Percentiles rank a stretch among this genome's conserved stretches.
Conservation (phyloP, 768 basidiomycete species). For the Tulasnella sp. region DNA sequence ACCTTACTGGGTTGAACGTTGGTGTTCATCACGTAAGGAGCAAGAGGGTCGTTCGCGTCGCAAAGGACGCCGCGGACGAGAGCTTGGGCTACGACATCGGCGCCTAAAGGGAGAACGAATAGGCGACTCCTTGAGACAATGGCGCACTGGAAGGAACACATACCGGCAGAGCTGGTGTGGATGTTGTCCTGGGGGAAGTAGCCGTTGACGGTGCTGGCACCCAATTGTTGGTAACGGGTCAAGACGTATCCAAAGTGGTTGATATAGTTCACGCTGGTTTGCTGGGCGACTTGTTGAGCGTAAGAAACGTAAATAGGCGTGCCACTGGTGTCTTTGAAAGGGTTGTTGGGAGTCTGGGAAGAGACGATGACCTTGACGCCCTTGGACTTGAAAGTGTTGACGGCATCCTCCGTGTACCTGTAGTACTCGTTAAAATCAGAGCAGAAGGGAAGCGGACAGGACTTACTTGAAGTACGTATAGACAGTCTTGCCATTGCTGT, state of each 20-base stretch:
- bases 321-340: background rate
- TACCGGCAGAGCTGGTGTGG: background rate
- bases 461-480: background rate
- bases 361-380: background rate
- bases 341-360: constrained; percentile 10
- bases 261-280: background rate
- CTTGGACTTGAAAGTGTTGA: background rate
- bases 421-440: no score
- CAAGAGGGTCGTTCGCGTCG: background rate
- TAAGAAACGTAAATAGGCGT: background rate
- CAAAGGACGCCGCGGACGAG: background rate
- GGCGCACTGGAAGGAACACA: background rate
- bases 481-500: background rate
- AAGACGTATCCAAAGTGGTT: background rate
- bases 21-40: background rate
- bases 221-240: background rate
- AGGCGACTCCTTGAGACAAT: no score
- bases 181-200: constrained; percentile 4
- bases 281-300: background rate
- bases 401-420: constrained; percentile 1
- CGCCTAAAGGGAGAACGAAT: no score
- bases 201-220: background rate
- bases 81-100: background rate
- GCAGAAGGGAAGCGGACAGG: background rate
- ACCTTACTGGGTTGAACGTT: background rate